These are phyloP conservation scores for Vickermania ingenoplastis DNA, from an alignment of 208 protist species.

Conservation along the genomic window DNA sequence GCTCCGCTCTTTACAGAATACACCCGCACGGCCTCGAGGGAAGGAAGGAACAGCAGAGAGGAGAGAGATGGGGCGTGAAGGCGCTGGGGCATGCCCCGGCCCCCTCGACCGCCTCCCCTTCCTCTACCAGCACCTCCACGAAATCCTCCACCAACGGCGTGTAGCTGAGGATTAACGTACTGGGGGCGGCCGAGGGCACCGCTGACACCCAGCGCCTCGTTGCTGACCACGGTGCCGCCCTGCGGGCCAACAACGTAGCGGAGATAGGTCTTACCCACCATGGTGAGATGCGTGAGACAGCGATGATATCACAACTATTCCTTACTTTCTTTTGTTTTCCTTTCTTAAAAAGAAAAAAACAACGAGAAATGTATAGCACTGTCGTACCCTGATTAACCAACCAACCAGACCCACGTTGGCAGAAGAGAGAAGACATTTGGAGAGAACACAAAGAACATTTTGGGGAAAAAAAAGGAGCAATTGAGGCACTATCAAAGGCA, in stretches of 20 bases:
- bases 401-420: too few species aligned
- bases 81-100: neutral
- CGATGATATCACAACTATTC: slow-evolving; percentile 6
- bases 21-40: slow-evolving; percentile 79
- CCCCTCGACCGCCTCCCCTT: neutral
- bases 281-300: slow-evolving; percentile 8
- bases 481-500: too few species aligned
- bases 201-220: slow-evolving; percentile 43
- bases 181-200: slow-evolving; percentile 24
- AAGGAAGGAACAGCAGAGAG: slow-evolving; percentile 60
- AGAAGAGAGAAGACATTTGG: too few species aligned
- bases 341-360: neutral
- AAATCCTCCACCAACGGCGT: neutral
- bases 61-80: slow-evolving; percentile 7
- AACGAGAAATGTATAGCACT: slow-evolving; percentile 3
- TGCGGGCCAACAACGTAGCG: slow-evolving; percentile 78
- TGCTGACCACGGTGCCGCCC: slow-evolving; percentile 60
- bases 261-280: slow-evolving; percentile 87
- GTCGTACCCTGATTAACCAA: too few species aligned
- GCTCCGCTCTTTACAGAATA: slow-evolving; percentile 68
- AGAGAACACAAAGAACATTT: too few species aligned
- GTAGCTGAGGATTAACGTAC: slow-evolving; percentile 14
- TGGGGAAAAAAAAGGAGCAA: too few species aligned
- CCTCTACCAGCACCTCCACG: neutral
- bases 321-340: slow-evolving; percentile 1